A percentile compares a stretch with the other conserved stretches of the same genome.
These are phyloP conservation scores for Lichtheimia ornata DNA, from an alignment of 371 early-diverging fungal species.

Conservation along the genomic window DNA sequence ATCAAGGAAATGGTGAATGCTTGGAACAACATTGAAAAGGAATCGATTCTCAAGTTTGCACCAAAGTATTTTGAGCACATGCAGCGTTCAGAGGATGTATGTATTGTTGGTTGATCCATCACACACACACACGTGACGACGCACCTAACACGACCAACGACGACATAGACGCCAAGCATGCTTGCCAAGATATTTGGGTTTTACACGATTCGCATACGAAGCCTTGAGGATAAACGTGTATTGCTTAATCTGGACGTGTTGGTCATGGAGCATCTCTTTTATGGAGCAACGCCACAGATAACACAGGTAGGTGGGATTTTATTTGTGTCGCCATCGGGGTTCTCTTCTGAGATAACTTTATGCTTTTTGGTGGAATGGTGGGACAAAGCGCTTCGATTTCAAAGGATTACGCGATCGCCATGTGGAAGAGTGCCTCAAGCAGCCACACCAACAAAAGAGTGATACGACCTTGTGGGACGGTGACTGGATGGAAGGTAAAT, in stretches of 20 bases:
- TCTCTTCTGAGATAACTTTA: no score
- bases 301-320: constrained; percentile 45
- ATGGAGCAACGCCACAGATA: constrained; percentile 61
- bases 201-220: constrained; percentile 80
- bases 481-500: constrained; percentile 63
- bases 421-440: constrained; percentile 37
- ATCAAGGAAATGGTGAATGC: constrained; percentile 84
- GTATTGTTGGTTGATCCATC: no score
- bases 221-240: constrained; percentile 62
- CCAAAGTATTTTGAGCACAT: constrained; percentile 92
- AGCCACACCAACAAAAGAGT: constrained; percentile 18
- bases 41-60: constrained; percentile 86
- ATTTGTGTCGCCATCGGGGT: no score
- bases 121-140: no score
- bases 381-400: constrained; percentile 78
- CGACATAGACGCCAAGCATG: constrained; percentile 65
- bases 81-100: constrained; percentile 30
- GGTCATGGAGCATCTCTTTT: constrained; percentile 96
- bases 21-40: constrained; percentile 80
- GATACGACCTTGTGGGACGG: constrained; percentile 69
- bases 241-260: constrained; percentile 79
- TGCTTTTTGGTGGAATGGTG: no score
- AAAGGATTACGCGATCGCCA: constrained; percentile 80
- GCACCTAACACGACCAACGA: no score
- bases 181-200: constrained; percentile 94